Percentiles rank a stretch among this genome's conserved stretches.
Evolutionary conservation across 2,329 filamentous ascomycete genomes (phyloP).

Genomic region (Monilinia fructicola): DNA sequence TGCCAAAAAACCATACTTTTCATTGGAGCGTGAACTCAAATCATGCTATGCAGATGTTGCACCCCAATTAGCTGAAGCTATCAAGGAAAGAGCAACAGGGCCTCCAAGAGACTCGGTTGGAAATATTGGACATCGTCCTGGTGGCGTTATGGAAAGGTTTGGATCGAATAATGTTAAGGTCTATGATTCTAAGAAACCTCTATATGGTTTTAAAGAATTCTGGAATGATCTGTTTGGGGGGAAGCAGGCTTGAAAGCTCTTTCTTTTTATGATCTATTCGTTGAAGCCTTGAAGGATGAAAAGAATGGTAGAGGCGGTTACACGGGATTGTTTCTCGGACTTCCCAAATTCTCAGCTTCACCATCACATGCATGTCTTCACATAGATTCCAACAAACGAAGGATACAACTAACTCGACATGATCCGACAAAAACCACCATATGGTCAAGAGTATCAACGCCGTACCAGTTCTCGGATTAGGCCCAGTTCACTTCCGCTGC

Average conservation of each 20-base stretch:
- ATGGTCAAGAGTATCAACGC: too few species aligned
- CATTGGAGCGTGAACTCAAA: slow-evolving; percentile 75
- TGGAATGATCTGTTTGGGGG: slow-evolving; percentile 73
- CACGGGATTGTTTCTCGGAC: not conserved
- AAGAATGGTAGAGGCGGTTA: not conserved
- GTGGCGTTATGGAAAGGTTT: slow-evolving; percentile 63
- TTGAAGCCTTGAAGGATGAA: not conserved
- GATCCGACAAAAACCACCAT: too few species aligned
- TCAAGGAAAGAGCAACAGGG: slow-evolving; percentile 63
- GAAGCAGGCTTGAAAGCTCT: slow-evolving; percentile 21
- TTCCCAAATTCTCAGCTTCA: not conserved
- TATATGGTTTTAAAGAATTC: slow-evolving; percentile 86
- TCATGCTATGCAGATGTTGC: slow-evolving; percentile 86
- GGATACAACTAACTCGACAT: too few species aligned
- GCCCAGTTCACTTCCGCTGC: too few species aligned
- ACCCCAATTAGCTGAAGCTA: slow-evolving; percentile 68
- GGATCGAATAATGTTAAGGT: slow-evolving; percentile 57
- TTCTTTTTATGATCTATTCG: not conserved
- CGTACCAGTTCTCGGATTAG: too few species aligned
- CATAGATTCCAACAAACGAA: too few species aligned
- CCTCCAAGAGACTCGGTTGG: slow-evolving; percentile 46
- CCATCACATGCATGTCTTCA: too few species aligned
- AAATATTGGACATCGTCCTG: slow-evolving; percentile 46
- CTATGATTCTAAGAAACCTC: slow-evolving; percentile 70
- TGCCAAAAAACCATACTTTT: slow-evolving; percentile 90